Evolutionary conservation across 2,329 filamentous ascomycete species (phyloP), one percentile per base, ranked within the genome.

Genomic region (Sporothrix inflata): DNA sequence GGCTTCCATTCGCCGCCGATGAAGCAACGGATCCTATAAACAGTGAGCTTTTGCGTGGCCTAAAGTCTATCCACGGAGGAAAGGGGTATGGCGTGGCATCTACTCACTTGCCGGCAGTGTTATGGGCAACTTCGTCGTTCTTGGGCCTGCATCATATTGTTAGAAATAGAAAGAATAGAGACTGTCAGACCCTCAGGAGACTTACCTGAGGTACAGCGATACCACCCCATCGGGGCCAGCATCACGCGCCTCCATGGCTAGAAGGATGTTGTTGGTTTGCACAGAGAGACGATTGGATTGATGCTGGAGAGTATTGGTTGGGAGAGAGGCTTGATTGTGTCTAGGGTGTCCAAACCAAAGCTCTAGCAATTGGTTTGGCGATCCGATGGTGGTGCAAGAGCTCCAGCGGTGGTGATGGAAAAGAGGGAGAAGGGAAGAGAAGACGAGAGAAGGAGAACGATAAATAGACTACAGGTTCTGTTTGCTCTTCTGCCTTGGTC

Each of bases 1-100:
- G 73, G 55, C 47, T 76, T 78, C 78, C 77, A 81, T 71, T 81
- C 76, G 34, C 77, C 77, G 7, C 77, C 79, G 7, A 75, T 53
- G 27, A 70, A 66, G 73, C 81, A 82, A 19, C 75, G 78, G 71
- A 82, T 79, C 38, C 78, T 79, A 55, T 27, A 9, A 11, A 30
- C 30, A 24, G 24, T 47, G 9, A 40, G 49, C 45, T 38, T 16
- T 19, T 47, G n/a, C 21, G 11, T 57, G 53, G 61, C 5, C 40
- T 63, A 7, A 3, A 3, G n/a, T 16, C 24, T 7, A 16, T 9
- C 34, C 12, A 30, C 24, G 11, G 16, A 21, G 30, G 27, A 11
- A 14, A 49, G 63, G n/a, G 34, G 30, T 6, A 45, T 30, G 30
- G 45, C 16, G 19, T 11, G 53, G 2, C 24, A 12, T 53, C 38